Conservation (phyloP, 2,329 filamentous ascomycete genomes). For the Metarhizium guizhouense region DNA sequence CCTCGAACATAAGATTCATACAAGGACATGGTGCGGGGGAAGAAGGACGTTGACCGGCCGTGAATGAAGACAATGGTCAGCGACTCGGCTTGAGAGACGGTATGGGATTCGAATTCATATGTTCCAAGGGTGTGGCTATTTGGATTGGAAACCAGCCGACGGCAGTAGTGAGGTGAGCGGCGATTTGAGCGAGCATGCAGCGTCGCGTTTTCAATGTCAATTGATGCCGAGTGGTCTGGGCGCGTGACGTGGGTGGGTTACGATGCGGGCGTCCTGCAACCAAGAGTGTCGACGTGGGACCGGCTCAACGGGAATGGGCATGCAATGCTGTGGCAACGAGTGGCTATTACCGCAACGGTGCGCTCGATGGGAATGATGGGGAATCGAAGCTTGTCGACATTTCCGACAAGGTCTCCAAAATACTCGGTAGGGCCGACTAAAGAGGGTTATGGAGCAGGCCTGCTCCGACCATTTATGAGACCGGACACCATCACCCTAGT, state of each 20-base stretch:
- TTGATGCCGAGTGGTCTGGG: background rate
- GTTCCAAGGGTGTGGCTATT: background rate
- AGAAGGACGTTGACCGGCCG: background rate
- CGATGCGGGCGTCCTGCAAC: background rate
- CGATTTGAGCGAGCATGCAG: background rate
- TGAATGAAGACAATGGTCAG: background rate
- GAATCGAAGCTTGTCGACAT: background rate
- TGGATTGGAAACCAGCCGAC: background rate
- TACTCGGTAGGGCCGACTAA: too few species aligned
- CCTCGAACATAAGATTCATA: background rate
- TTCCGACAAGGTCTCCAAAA: too few species aligned
- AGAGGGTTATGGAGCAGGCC: too few species aligned
- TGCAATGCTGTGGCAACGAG: background rate
- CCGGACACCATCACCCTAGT: too few species aligned
- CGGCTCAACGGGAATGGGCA: background rate
- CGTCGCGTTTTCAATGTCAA: background rate
- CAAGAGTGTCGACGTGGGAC: background rate
- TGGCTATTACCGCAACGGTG: background rate
- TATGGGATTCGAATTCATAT: background rate
- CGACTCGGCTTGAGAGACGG: background rate
- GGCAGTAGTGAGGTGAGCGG: background rate
- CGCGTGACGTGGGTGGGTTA: background rate
- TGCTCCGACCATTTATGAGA: too few species aligned
- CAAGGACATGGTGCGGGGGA: conserved; percentile 3
- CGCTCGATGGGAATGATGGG: background rate